A percentile compares a stretch with the other conserved stretches of the same genome.
These are phyloP conservation scores for Phanerochaete sordida DNA, from an alignment of 768 basidiomycete species.

Conservation along the genomic window DNA sequence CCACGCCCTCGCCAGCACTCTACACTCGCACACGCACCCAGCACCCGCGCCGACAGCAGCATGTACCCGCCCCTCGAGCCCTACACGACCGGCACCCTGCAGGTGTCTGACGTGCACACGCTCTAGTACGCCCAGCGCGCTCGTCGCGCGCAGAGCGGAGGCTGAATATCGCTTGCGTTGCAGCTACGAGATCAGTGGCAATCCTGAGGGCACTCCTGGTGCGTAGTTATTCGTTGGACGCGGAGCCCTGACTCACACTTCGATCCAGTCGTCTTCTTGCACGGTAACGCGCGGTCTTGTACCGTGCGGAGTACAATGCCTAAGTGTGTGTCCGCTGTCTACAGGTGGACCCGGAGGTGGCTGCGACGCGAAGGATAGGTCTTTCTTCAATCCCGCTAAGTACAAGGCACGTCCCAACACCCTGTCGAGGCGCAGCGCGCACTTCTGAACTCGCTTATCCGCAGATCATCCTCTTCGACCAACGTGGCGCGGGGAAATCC, in stretches of 20 bases:
- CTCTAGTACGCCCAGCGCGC: constrained; percentile 54
- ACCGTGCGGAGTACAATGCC: neutral
- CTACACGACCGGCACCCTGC: constrained; percentile 59
- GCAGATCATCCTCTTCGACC: constrained; percentile 88
- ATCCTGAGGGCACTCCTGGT: constrained; percentile 74
- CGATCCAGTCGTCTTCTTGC: constrained; percentile 67
- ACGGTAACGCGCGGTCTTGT: constrained; percentile 39
- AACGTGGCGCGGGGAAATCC: constrained; percentile 85
- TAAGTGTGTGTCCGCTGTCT: neutral
- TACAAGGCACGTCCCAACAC: constrained; percentile 78
- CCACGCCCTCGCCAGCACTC: neutral
- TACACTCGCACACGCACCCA: neutral
- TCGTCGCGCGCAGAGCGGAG: neutral
- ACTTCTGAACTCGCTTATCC: no score
- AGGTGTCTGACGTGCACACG: constrained; percentile 71
- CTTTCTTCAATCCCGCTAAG: constrained; percentile 80
- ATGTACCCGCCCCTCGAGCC: constrained; percentile 75
- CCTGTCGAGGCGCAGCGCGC: no score
- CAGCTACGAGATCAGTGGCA: constrained; percentile 83
- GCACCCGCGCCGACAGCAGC: neutral
- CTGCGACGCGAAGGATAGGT: constrained; percentile 58
- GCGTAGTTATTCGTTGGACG: constrained; percentile 11
- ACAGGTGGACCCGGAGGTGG: constrained; percentile 86
- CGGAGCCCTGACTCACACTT: neutral
- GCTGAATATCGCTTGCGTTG: neutral